Evolutionary conservation across 2,329 filamentous ascomycete genomes (phyloP).

Genomic region (Sclerotiophoma versabilis): DNA sequence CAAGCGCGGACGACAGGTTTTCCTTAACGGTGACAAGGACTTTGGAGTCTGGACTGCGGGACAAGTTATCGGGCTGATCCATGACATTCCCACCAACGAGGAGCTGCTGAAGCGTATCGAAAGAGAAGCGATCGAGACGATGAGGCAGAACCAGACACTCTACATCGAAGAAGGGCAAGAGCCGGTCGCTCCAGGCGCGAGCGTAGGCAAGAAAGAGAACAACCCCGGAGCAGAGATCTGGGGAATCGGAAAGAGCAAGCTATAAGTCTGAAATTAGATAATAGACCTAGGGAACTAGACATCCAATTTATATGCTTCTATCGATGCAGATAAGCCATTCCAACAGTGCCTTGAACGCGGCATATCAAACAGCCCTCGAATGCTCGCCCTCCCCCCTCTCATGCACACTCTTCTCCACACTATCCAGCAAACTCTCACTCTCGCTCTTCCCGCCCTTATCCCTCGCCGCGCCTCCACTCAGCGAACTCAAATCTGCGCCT

Average conservation of each 20-base stretch:
- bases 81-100: slow-evolving; percentile 59
- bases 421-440: slow-evolving; percentile 23
- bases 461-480: background rate
- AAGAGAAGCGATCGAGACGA: slow-evolving; percentile 53
- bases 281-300: too few relatives aligned
- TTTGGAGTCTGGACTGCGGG: slow-evolving; percentile 98
- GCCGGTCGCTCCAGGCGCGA: slow-evolving; percentile 30
- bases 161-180: slow-evolving; percentile 38
- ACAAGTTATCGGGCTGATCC: slow-evolving; percentile 77
- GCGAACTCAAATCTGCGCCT: background rate
- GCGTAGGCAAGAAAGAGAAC: slow-evolving; percentile 44
- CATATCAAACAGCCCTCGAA: background rate
- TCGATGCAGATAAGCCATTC: too few relatives aligned
- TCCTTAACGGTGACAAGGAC: slow-evolving; percentile 88
- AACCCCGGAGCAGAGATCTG: slow-evolving; percentile 52
- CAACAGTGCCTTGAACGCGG: too few relatives aligned
- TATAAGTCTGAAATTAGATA: slow-evolving; percentile 30
- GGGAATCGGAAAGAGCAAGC: slow-evolving; percentile 54
- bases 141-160: slow-evolving; percentile 49
- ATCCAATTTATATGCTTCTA: too few relatives aligned
- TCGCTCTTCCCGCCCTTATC: slow-evolving; percentile 13
- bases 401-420: slow-evolving; percentile 22
- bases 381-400: slow-evolving; percentile 11
- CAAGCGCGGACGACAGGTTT: slow-evolving; percentile 88
- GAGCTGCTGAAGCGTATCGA: slow-evolving; percentile 57